Conservation (phyloP, 2,329 filamentous ascomycete species). For the Cladosporium colombiae region DNA sequence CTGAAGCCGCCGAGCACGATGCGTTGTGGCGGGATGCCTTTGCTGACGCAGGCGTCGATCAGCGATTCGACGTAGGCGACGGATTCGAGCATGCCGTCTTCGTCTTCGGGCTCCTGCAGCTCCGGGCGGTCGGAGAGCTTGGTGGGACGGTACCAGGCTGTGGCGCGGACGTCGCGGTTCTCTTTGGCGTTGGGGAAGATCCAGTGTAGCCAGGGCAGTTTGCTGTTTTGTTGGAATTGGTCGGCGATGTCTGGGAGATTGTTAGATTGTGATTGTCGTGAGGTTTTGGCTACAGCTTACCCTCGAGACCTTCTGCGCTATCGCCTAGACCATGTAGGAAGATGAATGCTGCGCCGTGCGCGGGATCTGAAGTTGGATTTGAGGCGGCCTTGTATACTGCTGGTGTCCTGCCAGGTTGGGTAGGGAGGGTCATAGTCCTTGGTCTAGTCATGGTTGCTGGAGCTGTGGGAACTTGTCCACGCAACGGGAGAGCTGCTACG, state of each 20-base stretch:
- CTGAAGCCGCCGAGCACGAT: slow-evolving; percentile 53
- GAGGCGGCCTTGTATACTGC: slow-evolving; percentile 43
- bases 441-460: slow-evolving; percentile 19
- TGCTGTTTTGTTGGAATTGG: slow-evolving; percentile 49
- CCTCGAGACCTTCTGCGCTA: slow-evolving; percentile 46
- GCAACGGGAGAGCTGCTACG: slow-evolving; percentile 5
- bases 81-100: slow-evolving; percentile 45
- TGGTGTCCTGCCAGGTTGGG: slow-evolving; percentile 30
- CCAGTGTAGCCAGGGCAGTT: slow-evolving; percentile 53
- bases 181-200: slow-evolving; percentile 53
- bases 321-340: slow-evolving; percentile 52
- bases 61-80: slow-evolving; percentile 45
- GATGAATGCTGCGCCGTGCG: slow-evolving; percentile 46
- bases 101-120: slow-evolving; percentile 50
- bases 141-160: slow-evolving; percentile 51
- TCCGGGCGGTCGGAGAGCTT: slow-evolving; percentile 43
- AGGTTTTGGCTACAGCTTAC: slow-evolving; percentile 30
- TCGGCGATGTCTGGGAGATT: slow-evolving; percentile 30
- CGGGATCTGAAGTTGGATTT: slow-evolving; percentile 37
- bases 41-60: slow-evolving; percentile 44
- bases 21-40: slow-evolving; percentile 44
- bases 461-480: slow-evolving; percentile 8
- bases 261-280: slow-evolving; percentile 1
- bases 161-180: slow-evolving; percentile 48
- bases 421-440: slow-evolving; percentile 36